Evolutionary conservation across 257 asterid species (phyloP), one percentile per base, ranked within the genome.

Genomic region (Petunia secreta): DNA sequence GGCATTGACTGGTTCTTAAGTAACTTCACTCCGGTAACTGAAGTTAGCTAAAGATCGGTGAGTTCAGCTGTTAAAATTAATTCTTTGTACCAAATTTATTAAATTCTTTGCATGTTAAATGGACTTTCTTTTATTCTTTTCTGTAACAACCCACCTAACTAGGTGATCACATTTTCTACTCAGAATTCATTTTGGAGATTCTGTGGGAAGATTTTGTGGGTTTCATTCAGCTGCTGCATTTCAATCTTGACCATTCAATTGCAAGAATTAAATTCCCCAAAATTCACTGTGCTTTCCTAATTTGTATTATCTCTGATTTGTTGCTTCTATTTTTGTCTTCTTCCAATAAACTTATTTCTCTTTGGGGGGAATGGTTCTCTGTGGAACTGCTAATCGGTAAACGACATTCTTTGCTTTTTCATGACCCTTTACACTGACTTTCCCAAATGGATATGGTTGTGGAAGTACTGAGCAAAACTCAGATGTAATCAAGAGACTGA

Each of bases 1-100:
- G 92, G 93, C 94, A 90, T 89, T 91, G 93, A 90, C 91, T 80
- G 80, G 58, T 66, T 78, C 85, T 73, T 79, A 8, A 65, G 64
- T 84, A 62, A 77, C 82, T 50, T 81, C 75, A 63, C 79, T 86
- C 85, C 85, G 83, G 90, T 83, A 76, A 78, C 82, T 80, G 81
- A 82, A 77, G 81, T 79, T 81, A 65, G 83, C 77, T 81, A 78
- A 81, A 84, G 95, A 93, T 90, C 91, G 91, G 92, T 87, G 76
- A 79, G 94, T 83, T 80, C 52, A 74, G 58, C 85, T 80, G 73
- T 78, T 82, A 73, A 78, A 85, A 81, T 80, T 53, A 74, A 40
- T 71, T 63, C 64, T 64, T 41, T 37, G 4, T 82, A 9, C 25
- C 5, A 78, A 38, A 46, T 36, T 48, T 71, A 36, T 50, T 14